Evolutionary conservation across 768 basidiomycete species (phyloP).

Genomic region (Suillus weaverae): DNA sequence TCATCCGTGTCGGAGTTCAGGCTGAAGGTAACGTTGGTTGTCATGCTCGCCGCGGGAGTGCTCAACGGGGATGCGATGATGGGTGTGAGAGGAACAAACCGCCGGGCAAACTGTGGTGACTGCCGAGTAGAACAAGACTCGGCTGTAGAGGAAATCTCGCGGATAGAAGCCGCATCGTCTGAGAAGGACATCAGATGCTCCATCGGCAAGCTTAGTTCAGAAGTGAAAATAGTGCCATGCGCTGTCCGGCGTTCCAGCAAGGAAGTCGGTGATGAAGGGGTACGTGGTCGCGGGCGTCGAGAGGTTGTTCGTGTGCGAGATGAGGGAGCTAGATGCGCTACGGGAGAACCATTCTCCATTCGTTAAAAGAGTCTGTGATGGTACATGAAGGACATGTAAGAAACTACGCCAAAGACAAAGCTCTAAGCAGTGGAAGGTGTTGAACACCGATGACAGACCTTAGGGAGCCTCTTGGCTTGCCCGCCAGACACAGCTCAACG

Average conservation of each 20-base stretch:
- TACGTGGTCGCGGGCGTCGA: neutral
- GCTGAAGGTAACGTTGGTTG: constrained; percentile 22
- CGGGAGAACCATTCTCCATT: constrained; percentile 6
- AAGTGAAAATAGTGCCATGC: neutral
- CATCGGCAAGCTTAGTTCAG: neutral
- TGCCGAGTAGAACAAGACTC: constrained; percentile 10
- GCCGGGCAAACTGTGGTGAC: constrained; percentile 29
- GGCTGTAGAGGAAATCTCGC: neutral
- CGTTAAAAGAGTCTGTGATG: neutral
- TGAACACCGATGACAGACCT: constrained; percentile 1
- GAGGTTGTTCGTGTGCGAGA: neutral
- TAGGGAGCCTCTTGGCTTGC: neutral
- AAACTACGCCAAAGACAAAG: neutral
- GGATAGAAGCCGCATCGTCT: neutral
- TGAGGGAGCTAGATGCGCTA: constrained; percentile 1
- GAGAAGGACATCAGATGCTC: neutral
- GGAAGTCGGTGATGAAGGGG: constrained; percentile 11
- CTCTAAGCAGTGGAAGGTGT: neutral
- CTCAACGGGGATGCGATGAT: constrained; percentile 61
- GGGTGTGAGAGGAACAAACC: constrained; percentile 52
- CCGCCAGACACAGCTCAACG: neutral
- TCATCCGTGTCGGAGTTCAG: constrained; percentile 10
- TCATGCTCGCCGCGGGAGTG: constrained; percentile 44
- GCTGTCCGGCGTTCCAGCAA: constrained; percentile 15
- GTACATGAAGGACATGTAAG: neutral